phyloP scores from a whole-genome alignment of 805 yeast genomes.

The Yarrowia sp. region DNA sequence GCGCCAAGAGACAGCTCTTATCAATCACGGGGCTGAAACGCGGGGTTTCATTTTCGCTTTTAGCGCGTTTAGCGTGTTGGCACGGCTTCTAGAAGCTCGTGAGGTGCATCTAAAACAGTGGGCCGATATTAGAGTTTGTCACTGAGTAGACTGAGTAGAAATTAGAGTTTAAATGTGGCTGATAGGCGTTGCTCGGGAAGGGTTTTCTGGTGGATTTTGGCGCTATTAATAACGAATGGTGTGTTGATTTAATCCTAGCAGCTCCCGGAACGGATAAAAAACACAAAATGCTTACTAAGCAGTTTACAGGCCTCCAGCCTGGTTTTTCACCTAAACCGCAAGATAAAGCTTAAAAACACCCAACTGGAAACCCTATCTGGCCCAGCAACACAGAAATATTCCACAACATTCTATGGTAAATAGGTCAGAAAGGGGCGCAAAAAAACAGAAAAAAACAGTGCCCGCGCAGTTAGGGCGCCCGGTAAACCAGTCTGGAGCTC shows the following conservation, averaged over 20 bases:
- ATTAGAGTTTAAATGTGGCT: too few relatives aligned
- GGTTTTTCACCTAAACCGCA: slow-evolving; percentile 1
- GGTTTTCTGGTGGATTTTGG: too few relatives aligned
- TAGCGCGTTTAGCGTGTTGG: background rate
- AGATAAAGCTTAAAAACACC: background rate
- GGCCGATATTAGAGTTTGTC: background rate
- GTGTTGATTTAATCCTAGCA: too few relatives aligned
- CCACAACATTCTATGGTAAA: background rate
- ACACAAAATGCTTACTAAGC: too few relatives aligned
- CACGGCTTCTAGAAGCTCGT: slow-evolving; percentile 5
- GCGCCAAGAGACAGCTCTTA: background rate
- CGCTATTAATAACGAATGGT: too few relatives aligned
- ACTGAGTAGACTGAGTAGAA: too few relatives aligned
- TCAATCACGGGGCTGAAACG: background rate
- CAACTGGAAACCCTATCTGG: background rate
- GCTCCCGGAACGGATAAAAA: too few relatives aligned
- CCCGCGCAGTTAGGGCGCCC: background rate
- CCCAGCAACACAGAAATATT: background rate
- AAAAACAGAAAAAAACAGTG: background rate
- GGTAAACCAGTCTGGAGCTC: too few relatives aligned
- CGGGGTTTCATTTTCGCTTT: background rate
- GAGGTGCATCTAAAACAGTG: too few relatives aligned
- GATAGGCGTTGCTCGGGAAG: too few relatives aligned
- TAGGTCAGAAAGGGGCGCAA: too few relatives aligned
- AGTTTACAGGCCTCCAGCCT: too few relatives aligned